phyloP scores from a whole-genome alignment of 495 filamentous ascomycete species.

The Aspergillus nidulans region DNA sequence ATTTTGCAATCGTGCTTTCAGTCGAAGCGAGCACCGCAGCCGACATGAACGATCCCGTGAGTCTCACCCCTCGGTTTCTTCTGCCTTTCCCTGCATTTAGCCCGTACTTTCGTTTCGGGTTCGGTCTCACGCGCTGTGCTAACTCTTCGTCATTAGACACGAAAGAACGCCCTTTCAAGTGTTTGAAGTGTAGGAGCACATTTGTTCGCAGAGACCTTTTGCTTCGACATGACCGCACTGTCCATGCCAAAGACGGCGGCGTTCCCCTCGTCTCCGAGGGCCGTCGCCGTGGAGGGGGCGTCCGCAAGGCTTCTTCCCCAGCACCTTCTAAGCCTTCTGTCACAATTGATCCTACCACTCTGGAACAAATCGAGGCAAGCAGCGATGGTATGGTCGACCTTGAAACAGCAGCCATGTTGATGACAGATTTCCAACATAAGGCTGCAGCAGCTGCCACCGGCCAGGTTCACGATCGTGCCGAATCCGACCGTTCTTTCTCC shows the following conservation, averaged over 20 bases:
- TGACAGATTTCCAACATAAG: conserved; percentile 98
- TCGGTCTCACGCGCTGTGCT: not conserved
- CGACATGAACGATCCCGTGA: conserved; percentile 97
- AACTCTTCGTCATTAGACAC: conserved; percentile 60
- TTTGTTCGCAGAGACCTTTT: conserved; percentile 96
- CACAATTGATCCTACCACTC: conserved; percentile 77
- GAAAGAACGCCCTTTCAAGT: conserved; percentile 98
- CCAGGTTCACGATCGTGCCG: conserved; percentile 66
- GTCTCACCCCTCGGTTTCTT: conserved; percentile 37
- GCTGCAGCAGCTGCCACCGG: conserved; percentile 78
- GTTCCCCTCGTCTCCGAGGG: conserved; percentile 91
- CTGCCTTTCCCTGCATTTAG: not conserved
- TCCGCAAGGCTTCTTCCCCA: conserved; percentile 59
- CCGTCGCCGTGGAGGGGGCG: conserved; percentile 70
- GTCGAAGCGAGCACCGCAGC: conserved; percentile 93
- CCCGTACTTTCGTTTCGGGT: not conserved
- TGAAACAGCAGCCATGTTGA: conserved; percentile 97
- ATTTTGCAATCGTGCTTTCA: conserved; percentile 96
- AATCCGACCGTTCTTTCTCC: conserved; percentile 68
- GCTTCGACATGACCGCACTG: conserved; percentile 94
- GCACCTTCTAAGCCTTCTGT: conserved; percentile 77
- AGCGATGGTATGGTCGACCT: conserved; percentile 95
- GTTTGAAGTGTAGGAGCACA: conserved; percentile 94
- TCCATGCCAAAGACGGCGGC: conserved; percentile 98
- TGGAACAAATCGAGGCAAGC: conserved; percentile 93